Conservation (phyloP, 176 grass and related monocot genomes). For the Sorghum bicolor region Sorghum_bicolor_NCBIv3 NC_012873.2:51651001-51651500, state of each 20-base stretch:
- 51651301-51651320: neutral
- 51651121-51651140: neutral
- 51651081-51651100: neutral
- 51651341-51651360: neutral
- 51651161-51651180: neutral
- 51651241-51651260: no score
- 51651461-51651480: neutral
- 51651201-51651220: neutral
- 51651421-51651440: neutral
- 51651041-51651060: neutral
- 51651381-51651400: neutral
- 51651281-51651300: neutral
- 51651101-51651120: neutral
- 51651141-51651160: neutral
- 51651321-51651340: neutral
- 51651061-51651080: neutral
- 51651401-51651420: neutral
- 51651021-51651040: neutral
- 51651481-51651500: neutral
- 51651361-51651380: neutral
- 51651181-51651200: neutral
- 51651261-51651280: neutral
- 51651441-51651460: neutral
- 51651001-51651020: no score
- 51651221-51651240: neutral